Evolutionary conservation across 2,329 filamentous ascomycete genomes (phyloP), one percentile per base, ranked within the genome.

Genomic region (Pseudomassariella vexata): DNA sequence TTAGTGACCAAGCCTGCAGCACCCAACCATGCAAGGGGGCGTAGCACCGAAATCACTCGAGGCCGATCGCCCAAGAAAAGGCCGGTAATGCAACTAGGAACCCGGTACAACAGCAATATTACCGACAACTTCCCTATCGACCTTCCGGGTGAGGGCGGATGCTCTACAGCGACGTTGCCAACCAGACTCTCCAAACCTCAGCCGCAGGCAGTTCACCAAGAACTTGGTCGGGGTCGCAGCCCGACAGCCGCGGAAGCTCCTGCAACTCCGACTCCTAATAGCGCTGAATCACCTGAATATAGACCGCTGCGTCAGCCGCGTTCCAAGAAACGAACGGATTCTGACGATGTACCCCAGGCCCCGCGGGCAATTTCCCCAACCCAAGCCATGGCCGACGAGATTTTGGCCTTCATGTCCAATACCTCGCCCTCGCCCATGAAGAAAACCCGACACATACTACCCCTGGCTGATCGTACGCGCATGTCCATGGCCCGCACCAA

Each of bases 391-490:
- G 73, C 73, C 1, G 69, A 79, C 35, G 59, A 70, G 24, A 79
- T 79, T 24, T 52, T 79, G 5, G 65, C 66, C 9, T 72, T 69
- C 0, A 70, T 79, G 51, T 59, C 66, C 16, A 64, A 65, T 27
- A 62, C 65, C 1, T 77, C 76, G 2, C 74, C 75, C 0, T 79
- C 76, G 0, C 76, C 76, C 0, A 51, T 60, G 25, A 79, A 76
- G 44, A 70, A 63, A 36, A 59, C 63, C 0, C 65, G 74, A 0
- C 74, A 76, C 30, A 70, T 68, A 0, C 57, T 82, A 7, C 79
- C 81, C 0, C 69, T 92, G 1, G 73, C 82, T 4, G 87, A 94
- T 50, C 81, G 88, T 28, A 94, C 89, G 1, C 77, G 84, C 12
- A 69, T 87, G 33, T 88, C 85, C 12, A 90, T 95, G 79, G 76